phyloP scores from a whole-genome alignment of 352 stramenopile species.

The Globisporangium megalacanthum region DNA sequence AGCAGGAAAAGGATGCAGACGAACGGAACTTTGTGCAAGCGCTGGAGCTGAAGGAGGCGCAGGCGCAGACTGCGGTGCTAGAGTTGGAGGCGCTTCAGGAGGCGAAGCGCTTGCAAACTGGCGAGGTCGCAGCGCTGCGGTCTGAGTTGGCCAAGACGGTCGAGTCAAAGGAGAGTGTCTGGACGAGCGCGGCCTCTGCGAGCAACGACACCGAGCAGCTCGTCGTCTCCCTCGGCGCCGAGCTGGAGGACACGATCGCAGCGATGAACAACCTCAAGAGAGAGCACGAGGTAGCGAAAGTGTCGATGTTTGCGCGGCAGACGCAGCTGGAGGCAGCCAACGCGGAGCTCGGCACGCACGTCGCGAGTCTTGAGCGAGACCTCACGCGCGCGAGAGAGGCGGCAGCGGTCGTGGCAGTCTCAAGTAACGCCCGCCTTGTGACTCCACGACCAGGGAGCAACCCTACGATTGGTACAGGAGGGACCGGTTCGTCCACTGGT shows the following conservation, averaged over 20 bases:
- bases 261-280: slow-evolving; percentile 54
- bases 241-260: slow-evolving; percentile 64
- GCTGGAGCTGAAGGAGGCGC: slow-evolving; percentile 66
- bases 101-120: slow-evolving; percentile 24
- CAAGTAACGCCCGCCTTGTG: background rate
- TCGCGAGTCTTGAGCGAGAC: slow-evolving; percentile 60
- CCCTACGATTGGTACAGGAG: slow-evolving; percentile 7
- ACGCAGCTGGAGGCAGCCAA: slow-evolving; percentile 73
- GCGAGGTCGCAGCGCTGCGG: slow-evolving; percentile 38
- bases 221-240: slow-evolving; percentile 45
- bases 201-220: slow-evolving; percentile 67
- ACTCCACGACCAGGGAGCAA: background rate
- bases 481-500: slow-evolving; percentile 3
- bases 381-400: slow-evolving; percentile 38
- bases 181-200: slow-evolving; percentile 57
- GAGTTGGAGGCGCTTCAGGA: slow-evolving; percentile 38
- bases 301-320: slow-evolving; percentile 67
- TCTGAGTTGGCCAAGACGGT: slow-evolving; percentile 39
- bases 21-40: slow-evolving; percentile 71
- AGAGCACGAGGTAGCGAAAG: slow-evolving; percentile 57
- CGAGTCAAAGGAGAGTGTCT: slow-evolving; percentile 64
- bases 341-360: slow-evolving; percentile 55
- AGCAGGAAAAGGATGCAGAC: slow-evolving; percentile 57
- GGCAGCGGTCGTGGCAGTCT: background rate
- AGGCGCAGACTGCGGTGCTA: slow-evolving; percentile 35